Evolutionary conservation across 1,139 yeast species (phyloP).

Genomic region (Candida freyschussii): DNA sequence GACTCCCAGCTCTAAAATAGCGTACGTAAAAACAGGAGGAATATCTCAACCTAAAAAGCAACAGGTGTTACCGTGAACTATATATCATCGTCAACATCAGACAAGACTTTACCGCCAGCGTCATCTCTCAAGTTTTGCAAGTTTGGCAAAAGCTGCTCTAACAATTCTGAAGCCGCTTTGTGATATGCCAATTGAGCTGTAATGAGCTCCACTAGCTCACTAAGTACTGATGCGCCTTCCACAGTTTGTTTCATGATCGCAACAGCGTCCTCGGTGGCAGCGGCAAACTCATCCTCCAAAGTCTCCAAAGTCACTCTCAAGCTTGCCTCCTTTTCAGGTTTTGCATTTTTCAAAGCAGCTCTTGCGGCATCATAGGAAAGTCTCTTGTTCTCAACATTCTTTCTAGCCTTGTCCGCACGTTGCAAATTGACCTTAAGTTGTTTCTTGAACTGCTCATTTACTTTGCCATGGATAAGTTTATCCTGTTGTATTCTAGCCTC

Average conservation of each 20-base stretch:
- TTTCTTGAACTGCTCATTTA: constrained; percentile 63
- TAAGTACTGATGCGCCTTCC: constrained; percentile 67
- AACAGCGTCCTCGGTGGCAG: constrained; percentile 87
- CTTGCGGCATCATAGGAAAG: constrained; percentile 79
- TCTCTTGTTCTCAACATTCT: constrained; percentile 74
- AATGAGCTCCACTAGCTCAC: constrained; percentile 64
- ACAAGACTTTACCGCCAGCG: constrained; percentile 24
- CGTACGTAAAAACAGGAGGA: neutral
- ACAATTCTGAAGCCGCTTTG: constrained; percentile 67
- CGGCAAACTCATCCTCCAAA: constrained; percentile 87
- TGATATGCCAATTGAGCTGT: constrained; percentile 83
- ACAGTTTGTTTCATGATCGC: constrained; percentile 79
- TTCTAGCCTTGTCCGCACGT: constrained; percentile 68
- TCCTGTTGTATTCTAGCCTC: constrained; percentile 85
- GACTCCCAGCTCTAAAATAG: neutral
- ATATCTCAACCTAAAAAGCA: constrained; percentile 5
- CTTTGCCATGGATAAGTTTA: constrained; percentile 61
- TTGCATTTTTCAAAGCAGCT: constrained; percentile 59
- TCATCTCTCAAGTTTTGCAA: constrained; percentile 59
- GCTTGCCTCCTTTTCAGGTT: constrained; percentile 71
- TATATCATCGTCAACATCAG: constrained; percentile 26
- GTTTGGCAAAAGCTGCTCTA: constrained; percentile 62
- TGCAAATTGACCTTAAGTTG: constrained; percentile 60
- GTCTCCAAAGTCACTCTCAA: constrained; percentile 76
- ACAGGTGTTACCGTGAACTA: constrained; percentile 2